Conservation (phyloP, 371 early-diverging fungal genomes). For the Mucor circinelloides region DNA sequence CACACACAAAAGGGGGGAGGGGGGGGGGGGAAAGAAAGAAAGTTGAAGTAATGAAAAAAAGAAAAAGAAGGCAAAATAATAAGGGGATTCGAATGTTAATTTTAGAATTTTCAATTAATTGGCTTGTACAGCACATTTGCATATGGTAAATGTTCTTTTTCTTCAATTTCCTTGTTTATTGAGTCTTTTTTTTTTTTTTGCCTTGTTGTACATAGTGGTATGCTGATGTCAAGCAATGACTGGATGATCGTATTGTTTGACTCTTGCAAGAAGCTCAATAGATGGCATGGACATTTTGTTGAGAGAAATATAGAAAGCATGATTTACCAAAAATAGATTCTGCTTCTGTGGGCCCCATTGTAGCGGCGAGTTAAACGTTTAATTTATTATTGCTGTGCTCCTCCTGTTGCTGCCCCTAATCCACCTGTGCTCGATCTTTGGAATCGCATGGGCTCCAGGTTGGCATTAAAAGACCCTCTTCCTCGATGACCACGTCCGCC, state of each 20-base stretch:
- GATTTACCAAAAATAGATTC: not conserved
- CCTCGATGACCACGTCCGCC: constrained; percentile 42
- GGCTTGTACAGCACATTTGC: not conserved
- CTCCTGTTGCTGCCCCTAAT: constrained; percentile 19
- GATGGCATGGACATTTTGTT: too few relatives aligned
- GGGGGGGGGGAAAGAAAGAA: not conserved
- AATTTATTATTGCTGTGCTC: constrained; percentile 12
- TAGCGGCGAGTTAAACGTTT: not conserved
- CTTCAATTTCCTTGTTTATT: not conserved
- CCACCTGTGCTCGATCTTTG: constrained; percentile 39
- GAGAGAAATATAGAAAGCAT: too few relatives aligned
- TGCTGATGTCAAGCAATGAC: too few relatives aligned
- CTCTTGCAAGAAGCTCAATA: too few relatives aligned
- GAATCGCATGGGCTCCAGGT: constrained; percentile 31
- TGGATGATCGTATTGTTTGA: too few relatives aligned
- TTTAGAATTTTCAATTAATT: not conserved
- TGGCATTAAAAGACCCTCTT: constrained; percentile 19
- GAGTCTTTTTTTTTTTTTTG: too few relatives aligned
- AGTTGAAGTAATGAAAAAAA: not conserved
- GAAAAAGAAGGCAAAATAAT: not conserved
- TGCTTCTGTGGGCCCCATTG: not conserved
- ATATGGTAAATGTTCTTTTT: not conserved
- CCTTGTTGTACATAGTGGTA: not conserved
- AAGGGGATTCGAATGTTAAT: not conserved
- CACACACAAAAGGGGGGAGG: not conserved